Base-by-base conservation (phyloP, 2,329 filamentous ascomycete genomes). In the Talaromyces pinophilus region DNA sequence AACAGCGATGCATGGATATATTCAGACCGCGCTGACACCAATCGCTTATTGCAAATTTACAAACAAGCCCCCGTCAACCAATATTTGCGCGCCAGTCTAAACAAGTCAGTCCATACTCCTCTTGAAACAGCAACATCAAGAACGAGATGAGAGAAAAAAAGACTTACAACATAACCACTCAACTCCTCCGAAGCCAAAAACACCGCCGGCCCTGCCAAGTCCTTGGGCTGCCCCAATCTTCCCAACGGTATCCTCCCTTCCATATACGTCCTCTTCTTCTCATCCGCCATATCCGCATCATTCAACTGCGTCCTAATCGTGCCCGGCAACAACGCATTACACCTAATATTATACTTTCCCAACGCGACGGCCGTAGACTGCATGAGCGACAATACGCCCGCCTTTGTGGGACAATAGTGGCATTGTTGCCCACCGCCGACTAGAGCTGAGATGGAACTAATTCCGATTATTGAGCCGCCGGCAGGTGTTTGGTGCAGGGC, bases 351-450 rank as follows among this genome's bases (percentile, higher is more conserved):
- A 76, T 95, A 86, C 73, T 87, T 85, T 0, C 92, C 92, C 54
- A 96, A 79, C 8, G 92, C 91, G 40, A 92, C 90, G 0, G 92
- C 92, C 44, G 87, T 88, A 70, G 89, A 92, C 81, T 96, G 92
- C 87, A 96, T 95, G 54, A 96, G 82, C 57, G 87, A 91, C 44
- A 92, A 75, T 2, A 96, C 85, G 2, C 92, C 92, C 0, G 92
- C 92, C 78, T 96, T 96, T 17, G 92, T 96, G 10, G 92, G 91
- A 17, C 92, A 96, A 79, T 96, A 96, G 75, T 96, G 92, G 30
- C 87, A 89, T 80, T 96, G 92, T 57, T 85, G 82, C 0, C 89
- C 91, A 52, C 92, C 92, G 44, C 92, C 92, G 1, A 81, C 78
- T 2, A 80, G 74, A 4, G 78, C 75, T 2, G 78, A 78, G 63